phyloP scores from a whole-genome alignment of 305 asterid genomes.

The Fraxinus platypoda region DNA sequence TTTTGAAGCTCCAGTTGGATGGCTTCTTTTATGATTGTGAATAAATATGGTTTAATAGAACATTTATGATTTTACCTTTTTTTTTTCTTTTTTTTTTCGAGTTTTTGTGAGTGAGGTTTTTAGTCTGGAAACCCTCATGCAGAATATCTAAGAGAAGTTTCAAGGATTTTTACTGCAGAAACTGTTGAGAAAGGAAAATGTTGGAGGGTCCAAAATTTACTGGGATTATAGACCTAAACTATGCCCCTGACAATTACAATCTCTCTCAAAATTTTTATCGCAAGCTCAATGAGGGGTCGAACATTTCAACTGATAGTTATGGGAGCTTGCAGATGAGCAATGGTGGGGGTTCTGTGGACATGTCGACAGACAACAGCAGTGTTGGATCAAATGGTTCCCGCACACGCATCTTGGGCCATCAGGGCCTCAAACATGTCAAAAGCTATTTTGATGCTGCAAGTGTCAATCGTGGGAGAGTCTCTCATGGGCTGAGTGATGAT shows the following conservation, averaged over 20 bases:
- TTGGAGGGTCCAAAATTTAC: conserved; percentile 87
- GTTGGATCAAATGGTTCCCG: conserved; percentile 91
- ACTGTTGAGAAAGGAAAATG: conserved; percentile 45
- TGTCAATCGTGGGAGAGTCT: conserved; percentile 62
- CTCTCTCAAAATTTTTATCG: conserved; percentile 49
- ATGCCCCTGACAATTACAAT: conserved; percentile 69
- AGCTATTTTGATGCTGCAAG: conserved; percentile 79
- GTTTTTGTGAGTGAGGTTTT: conserved; percentile 23
- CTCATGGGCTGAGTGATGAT: conserved; percentile 79
- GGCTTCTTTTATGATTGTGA: background rate
- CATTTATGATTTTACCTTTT: background rate
- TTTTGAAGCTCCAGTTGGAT: background rate
- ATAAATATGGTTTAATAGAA: background rate
- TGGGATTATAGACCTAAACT: conserved; percentile 77
- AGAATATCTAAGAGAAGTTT: conserved; percentile 33
- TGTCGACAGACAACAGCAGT: conserved; percentile 92
- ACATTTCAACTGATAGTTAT: conserved; percentile 86
- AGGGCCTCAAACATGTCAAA: conserved; percentile 83
- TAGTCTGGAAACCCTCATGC: conserved; percentile 41
- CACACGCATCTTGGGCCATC: conserved; percentile 83
- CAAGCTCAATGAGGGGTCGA: conserved; percentile 40
- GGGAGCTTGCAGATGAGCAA: conserved; percentile 92
- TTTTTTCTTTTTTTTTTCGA: too few relatives aligned
- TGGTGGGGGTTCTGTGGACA: conserved; percentile 94
- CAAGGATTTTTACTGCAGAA: conserved; percentile 25